A percentile compares a stretch with the other conserved stretches of the same genome.
phyloP scores from a whole-genome alignment of 2,329 filamentous ascomycete genomes.

The Nannizziopsis arthrosporioides region DNA sequence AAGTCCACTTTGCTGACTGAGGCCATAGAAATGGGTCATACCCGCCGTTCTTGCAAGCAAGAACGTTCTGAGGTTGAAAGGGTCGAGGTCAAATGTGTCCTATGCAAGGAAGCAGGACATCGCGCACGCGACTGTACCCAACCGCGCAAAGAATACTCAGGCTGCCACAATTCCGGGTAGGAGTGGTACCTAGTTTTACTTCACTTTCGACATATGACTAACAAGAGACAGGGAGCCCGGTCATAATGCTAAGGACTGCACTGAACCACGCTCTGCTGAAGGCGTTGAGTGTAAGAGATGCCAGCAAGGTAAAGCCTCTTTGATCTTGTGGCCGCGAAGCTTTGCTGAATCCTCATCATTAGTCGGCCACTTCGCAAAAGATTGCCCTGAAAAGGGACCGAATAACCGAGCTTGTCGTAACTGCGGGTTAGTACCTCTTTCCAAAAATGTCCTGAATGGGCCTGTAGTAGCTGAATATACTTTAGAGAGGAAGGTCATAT shows the following conservation, averaged over 20 bases:
- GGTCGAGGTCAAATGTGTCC: conserved; percentile 39
- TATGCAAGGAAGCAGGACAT: conserved; percentile 39
- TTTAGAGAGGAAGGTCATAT: conserved; percentile 34
- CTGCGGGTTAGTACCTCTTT: conserved; percentile 29
- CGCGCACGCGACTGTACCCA: conserved; percentile 39
- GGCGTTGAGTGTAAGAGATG: conserved; percentile 37
- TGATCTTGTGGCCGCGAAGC: not conserved
- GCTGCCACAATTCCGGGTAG: conserved; percentile 45
- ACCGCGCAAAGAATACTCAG: conserved; percentile 27
- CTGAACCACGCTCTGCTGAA: conserved; percentile 34
- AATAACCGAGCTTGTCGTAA: conserved; percentile 33
- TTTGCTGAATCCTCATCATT: conserved; percentile 12
- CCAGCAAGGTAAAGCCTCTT: conserved; percentile 27
- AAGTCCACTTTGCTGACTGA: conserved; percentile 1
- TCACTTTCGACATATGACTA: not conserved
- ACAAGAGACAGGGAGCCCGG: conserved; percentile 26
- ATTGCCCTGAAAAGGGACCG: conserved; percentile 30
- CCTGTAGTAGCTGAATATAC: conserved; percentile 14
- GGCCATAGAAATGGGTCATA: conserved; percentile 39
- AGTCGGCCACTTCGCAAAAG: conserved; percentile 38
- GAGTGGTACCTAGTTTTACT: conserved; percentile 3
- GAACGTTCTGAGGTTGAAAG: conserved; percentile 33
- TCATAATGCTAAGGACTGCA: conserved; percentile 40
- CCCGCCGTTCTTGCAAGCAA: conserved; percentile 36
- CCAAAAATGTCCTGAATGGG: not conserved